Evolutionary conservation across 768 basidiomycete species (phyloP).

Genomic region (Suillus discolor): DNA sequence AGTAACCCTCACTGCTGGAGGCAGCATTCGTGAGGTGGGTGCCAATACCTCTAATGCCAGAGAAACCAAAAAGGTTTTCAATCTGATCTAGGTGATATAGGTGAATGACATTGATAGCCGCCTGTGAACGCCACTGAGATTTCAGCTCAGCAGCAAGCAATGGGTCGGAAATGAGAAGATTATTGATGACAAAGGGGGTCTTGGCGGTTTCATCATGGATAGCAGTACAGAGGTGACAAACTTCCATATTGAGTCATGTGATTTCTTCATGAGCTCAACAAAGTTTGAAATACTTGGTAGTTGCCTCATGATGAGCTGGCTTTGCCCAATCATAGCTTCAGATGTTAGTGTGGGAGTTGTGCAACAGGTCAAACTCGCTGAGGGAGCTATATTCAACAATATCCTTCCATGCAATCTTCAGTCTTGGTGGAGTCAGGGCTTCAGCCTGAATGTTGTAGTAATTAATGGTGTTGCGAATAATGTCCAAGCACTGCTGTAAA

Average conservation of each 20-base stretch:
- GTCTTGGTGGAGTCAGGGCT: constrained; percentile 20
- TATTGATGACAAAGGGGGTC: neutral
- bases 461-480: constrained; percentile 27
- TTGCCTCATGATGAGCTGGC: constrained; percentile 19
- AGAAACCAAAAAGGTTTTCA: constrained; percentile 4
- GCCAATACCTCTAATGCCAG: constrained; percentile 2
- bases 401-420: constrained; percentile 17
- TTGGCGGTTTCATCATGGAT: constrained; percentile 22
- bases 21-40: neutral
- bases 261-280: constrained; percentile 30
- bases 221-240: constrained; percentile 18
- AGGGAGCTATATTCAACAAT: constrained; percentile 20
- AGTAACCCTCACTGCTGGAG: too few species aligned
- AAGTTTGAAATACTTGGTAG: constrained; percentile 26
- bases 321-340: constrained; percentile 7
- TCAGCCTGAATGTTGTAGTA: constrained; percentile 28
- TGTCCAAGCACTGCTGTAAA: constrained; percentile 24
- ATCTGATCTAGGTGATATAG: constrained; percentile 8
- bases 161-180: constrained; percentile 1
- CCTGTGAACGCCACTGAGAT: neutral
- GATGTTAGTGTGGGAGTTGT: constrained; percentile 4
- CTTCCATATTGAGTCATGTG: constrained; percentile 25
- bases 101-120: constrained; percentile 8
- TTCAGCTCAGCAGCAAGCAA: constrained; percentile 9
- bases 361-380: constrained; percentile 21